phyloP scores from a whole-genome alignment of 805 yeast species.

The Candida palmyrensis region DNA sequence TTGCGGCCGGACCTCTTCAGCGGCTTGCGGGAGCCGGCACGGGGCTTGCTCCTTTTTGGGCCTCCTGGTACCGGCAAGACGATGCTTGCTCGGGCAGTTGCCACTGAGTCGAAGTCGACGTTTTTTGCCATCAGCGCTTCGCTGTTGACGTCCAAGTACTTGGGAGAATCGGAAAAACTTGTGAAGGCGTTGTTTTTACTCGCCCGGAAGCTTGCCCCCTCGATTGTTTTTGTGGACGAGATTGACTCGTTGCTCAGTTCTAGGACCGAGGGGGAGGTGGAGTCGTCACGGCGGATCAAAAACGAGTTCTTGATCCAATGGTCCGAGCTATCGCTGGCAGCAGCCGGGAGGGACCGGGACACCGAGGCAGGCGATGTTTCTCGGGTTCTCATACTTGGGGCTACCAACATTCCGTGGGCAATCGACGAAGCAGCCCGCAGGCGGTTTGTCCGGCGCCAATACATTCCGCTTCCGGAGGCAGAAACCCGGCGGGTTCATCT shows the following conservation, averaged over 20 bases:
- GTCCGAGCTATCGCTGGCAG: conserved; percentile 89
- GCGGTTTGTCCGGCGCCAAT: conserved; percentile 85
- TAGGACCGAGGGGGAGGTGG: conserved; percentile 74
- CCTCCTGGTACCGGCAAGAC: conserved; percentile 98
- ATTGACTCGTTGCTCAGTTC: conserved; percentile 86
- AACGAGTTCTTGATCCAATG: conserved; percentile 93
- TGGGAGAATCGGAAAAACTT: conserved; percentile 92
- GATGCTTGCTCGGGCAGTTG: conserved; percentile 95
- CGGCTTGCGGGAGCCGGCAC: conserved; percentile 68
- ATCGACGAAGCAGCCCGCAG: conserved; percentile 96
- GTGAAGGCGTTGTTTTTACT: conserved; percentile 83
- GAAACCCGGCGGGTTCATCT: conserved; percentile 77
- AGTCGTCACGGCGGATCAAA: conserved; percentile 83
- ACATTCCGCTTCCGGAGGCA: conserved; percentile 88
- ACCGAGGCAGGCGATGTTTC: conserved; percentile 40
- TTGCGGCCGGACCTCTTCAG: conserved; percentile 90
- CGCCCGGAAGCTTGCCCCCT: conserved; percentile 83
- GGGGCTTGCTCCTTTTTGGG: conserved; percentile 71
- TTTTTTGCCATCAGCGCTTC: conserved; percentile 91
- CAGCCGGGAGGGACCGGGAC: conserved; percentile 55
- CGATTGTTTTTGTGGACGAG: conserved; percentile 93
- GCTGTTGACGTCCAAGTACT: conserved; percentile 76
- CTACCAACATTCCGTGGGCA: conserved; percentile 95
- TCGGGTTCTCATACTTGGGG: conserved; percentile 86
- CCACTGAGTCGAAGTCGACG: conserved; percentile 89